Evolutionary conservation across 768 basidiomycete genomes (phyloP).

Genomic region (Suillus subaureus): DNA sequence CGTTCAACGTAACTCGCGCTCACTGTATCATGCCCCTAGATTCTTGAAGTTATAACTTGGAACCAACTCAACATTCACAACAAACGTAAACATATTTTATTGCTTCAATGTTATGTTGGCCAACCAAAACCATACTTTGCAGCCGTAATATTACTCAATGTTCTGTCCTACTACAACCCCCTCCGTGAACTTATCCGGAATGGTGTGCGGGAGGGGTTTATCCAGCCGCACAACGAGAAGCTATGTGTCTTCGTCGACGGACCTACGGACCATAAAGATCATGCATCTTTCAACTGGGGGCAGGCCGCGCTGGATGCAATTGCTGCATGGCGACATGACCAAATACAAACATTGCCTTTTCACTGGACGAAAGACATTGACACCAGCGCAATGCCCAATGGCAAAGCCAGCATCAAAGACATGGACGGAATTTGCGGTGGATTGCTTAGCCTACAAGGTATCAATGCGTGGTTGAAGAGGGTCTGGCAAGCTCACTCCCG

Average conservation of each 20-base stretch:
- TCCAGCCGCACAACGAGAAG: conserved; percentile 57
- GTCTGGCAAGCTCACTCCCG: conserved; percentile 35
- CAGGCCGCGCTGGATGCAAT: conserved; percentile 64
- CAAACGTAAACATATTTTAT: conserved; percentile 55
- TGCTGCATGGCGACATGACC: conserved; percentile 54
- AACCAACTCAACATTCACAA: conserved; percentile 86
- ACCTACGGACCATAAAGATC: conserved; percentile 51
- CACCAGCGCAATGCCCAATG: conserved; percentile 27
- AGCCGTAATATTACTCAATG: conserved; percentile 90
- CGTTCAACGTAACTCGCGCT: not conserved
- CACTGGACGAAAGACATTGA: conserved; percentile 51
- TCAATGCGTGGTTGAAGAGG: conserved; percentile 34
- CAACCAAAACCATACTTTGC: not conserved
- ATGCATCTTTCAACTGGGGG: conserved; percentile 79
- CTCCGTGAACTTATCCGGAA: conserved; percentile 74
- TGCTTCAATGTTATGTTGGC: conserved; percentile 7
- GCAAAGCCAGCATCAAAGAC: conserved; percentile 14
- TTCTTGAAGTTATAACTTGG: conserved; percentile 95
- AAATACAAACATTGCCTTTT: conserved; percentile 39
- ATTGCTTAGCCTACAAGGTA: conserved; percentile 26
- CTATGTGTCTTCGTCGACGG: conserved; percentile 80
- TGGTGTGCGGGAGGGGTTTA: conserved; percentile 74
- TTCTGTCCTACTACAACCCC: conserved; percentile 80
- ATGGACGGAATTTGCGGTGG: conserved; percentile 19
- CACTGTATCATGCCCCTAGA: conserved; percentile 37